Conservation (phyloP, 2,329 filamentous ascomycete genomes). For the Colletotrichum phormii region DNA sequence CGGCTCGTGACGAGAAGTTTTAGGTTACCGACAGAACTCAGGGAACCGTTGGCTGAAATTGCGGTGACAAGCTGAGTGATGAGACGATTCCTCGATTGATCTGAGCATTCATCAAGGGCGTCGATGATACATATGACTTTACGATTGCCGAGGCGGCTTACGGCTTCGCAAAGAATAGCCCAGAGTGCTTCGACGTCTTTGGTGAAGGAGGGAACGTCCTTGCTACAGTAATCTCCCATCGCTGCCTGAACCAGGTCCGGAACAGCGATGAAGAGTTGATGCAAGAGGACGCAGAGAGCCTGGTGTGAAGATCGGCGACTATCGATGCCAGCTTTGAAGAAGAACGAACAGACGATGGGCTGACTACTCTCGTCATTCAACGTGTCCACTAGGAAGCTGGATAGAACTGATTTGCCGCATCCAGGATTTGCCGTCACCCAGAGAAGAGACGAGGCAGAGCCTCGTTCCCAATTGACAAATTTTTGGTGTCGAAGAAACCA, state of each 20-base stretch:
- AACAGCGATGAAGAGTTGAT: neutral
- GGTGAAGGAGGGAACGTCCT: neutral
- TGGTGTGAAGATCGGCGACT: neutral
- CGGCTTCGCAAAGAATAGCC: no score
- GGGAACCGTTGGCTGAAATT: no score
- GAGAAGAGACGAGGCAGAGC: no score
- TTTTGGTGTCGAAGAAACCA: conserved; percentile 2
- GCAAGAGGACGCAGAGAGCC: conserved; percentile 19
- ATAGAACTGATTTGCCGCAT: conserved; percentile 26
- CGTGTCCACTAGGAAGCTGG: conserved; percentile 13
- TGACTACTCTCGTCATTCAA: neutral
- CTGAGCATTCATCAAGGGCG: no score
- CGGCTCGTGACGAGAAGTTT: no score
- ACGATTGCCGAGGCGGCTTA: no score
- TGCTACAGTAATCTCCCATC: neutral
- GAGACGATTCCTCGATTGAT: no score
- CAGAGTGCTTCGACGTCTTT: neutral
- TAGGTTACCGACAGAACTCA: no score
- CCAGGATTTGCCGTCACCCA: conserved; percentile 28
- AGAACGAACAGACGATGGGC: conserved; percentile 24
- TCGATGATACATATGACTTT: no score
- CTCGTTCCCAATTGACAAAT: no score
- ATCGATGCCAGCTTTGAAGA: conserved; percentile 30
- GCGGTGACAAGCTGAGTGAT: no score
- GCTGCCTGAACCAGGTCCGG: neutral